Percentiles rank a stretch among this genome's conserved stretches.
Conservation (phyloP, 805 yeast species). For the Pachysolen tannophilus region DNA sequence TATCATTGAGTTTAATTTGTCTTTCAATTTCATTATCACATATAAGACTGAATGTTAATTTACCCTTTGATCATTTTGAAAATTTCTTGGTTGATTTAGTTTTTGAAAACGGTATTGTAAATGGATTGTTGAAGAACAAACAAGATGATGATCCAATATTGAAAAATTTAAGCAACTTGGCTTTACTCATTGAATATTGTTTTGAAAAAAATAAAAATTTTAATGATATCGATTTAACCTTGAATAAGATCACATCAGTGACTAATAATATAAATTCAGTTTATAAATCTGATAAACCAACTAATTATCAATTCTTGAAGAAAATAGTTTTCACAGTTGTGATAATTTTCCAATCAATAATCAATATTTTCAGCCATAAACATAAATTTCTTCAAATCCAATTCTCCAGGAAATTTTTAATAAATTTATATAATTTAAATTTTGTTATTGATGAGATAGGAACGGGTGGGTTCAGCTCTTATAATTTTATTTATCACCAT, state of each 20-base stretch:
- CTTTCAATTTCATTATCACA: neutral
- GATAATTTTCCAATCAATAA: slow-evolving; percentile 11
- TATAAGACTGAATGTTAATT: neutral
- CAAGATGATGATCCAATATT: slow-evolving; percentile 28
- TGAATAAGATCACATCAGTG: slow-evolving; percentile 9
- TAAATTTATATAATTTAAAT: slow-evolving; percentile 33
- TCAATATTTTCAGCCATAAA: slow-evolving; percentile 14
- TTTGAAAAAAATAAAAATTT: slow-evolving; percentile 16
- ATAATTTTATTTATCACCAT: slow-evolving; percentile 49
- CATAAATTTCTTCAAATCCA: slow-evolving; percentile 25
- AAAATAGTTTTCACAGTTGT: slow-evolving; percentile 16
- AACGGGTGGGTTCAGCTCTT: slow-evolving; percentile 56
- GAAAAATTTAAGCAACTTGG: slow-evolving; percentile 40
- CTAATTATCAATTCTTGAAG: slow-evolving; percentile 4
- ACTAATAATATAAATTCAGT: slow-evolving; percentile 8
- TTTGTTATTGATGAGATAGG: slow-evolving; percentile 48
- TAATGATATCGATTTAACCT: slow-evolving; percentile 9
- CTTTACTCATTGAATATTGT: slow-evolving; percentile 34
- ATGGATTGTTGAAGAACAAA: neutral
- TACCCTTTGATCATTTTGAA: neutral
- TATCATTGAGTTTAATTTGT: neutral
- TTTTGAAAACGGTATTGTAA: neutral
- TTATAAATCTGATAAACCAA: slow-evolving; percentile 14
- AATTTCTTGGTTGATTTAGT: slow-evolving; percentile 4
- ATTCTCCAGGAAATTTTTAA: slow-evolving; percentile 25